Conservation (phyloP, 2,329 filamentous ascomycete species). For the Onygenales sp. region DNA sequence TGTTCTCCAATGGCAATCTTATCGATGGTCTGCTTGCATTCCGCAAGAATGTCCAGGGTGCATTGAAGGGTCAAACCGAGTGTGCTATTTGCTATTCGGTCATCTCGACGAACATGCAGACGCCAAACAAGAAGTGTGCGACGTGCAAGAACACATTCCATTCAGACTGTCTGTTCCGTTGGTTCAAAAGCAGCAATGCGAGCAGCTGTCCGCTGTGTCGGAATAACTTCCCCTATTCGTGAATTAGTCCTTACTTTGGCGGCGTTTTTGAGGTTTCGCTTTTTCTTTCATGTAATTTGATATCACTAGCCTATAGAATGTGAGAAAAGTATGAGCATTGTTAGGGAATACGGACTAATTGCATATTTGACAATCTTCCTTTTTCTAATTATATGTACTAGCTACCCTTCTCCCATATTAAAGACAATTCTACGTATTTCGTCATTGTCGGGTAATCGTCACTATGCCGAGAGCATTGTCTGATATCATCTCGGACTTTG, state of each 20-base stretch:
- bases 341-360: too few species aligned
- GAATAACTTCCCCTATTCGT: slow-evolving; percentile 66
- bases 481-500: background rate
- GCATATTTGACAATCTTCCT: too few species aligned
- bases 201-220: slow-evolving; percentile 88
- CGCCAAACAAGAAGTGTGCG: slow-evolving; percentile 82
- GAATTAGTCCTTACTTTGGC: slow-evolving; percentile 9
- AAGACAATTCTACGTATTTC: too few species aligned
- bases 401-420: too few species aligned
- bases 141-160: slow-evolving; percentile 97
- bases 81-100: slow-evolving; percentile 97
- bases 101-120: slow-evolving; percentile 75
- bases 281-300: background rate
- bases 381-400: too few species aligned
- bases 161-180: slow-evolving; percentile 80
- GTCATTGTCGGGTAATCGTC: too few species aligned
- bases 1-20: slow-evolving; percentile 80
- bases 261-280: background rate
- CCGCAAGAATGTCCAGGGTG: slow-evolving; percentile 75
- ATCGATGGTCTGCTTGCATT: slow-evolving; percentile 81
- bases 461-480: background rate
- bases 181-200: slow-evolving; percentile 90
- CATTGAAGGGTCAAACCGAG: slow-evolving; percentile 85
- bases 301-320: background rate
- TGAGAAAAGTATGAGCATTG: too few species aligned